Conservation (phyloP, 306 rosid species). For the Rosa lucieae region DNA sequence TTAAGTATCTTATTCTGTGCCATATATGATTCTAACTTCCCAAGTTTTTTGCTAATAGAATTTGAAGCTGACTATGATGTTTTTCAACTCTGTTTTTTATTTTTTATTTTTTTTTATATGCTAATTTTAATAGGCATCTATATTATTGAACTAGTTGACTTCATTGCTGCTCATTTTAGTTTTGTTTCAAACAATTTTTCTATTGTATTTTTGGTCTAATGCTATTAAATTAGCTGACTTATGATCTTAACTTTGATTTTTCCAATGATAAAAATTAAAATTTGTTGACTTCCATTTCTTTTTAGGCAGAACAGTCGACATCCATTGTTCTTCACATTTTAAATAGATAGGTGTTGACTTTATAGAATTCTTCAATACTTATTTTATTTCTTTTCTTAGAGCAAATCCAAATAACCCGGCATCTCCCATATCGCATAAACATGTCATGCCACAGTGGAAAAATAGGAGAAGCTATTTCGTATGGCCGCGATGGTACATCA, state of each 20-base stretch:
- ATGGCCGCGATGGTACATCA: too few relatives aligned
- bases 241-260: background rate
- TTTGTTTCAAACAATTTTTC: background rate
- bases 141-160: background rate
- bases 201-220: background rate
- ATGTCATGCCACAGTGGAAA: background rate
- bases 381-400: background rate
- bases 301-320: background rate
- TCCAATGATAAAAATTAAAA: background rate
- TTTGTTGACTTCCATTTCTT: background rate
- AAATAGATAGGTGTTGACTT: background rate
- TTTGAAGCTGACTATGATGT: background rate
- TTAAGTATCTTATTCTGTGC: background rate
- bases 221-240: conserved; percentile 9
- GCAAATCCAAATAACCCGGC: background rate
- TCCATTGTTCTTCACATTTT: background rate
- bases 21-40: background rate
- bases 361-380: background rate
- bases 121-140: background rate
- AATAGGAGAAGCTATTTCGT: background rate
- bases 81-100: background rate
- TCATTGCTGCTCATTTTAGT: background rate
- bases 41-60: background rate
- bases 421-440: background rate
- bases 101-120: too few relatives aligned